Base-by-base conservation (phyloP, 2,329 filamentous ascomycete genomes). In the Penicillium sp. region DNA sequence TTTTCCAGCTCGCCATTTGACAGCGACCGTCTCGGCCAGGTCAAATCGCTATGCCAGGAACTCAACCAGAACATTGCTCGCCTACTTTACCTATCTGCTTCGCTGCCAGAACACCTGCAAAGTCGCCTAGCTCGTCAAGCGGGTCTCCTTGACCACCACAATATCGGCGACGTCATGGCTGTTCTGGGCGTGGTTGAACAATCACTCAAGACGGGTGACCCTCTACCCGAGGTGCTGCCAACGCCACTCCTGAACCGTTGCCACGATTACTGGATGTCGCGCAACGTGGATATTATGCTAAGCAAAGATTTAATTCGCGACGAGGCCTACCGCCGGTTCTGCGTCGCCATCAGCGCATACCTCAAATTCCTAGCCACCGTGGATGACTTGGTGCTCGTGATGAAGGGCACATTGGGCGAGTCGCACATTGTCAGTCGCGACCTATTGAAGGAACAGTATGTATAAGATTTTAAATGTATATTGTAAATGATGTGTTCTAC, bases 161-260 rank as follows among this genome's bases (percentile, higher is more conserved):
- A 70, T n/a, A 77, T 83, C 10, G 79, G 77, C 4, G 80, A 82
- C 29, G 61, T 81, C 50, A 83, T 83, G 81, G 78, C 79, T 1
- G 79, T 82, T 2, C 63, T 83, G 0, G 71, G 69, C 1, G 74
- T 82, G 3, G 65, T 81, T 7, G 79, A 81, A 49, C 79, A 82
- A 49, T 69, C 79, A 2, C 64, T 83, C 15, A 75, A 77, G 21
- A 82, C 79, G 0, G 81, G 79, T 0, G 75, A 76, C n/a, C 73
- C 81, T 0, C 62, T 82, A 0, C 81, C 81, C 0, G 78, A 80
- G 51, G 69, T 80, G 3, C 61, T 83, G 0, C 81, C 81, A 0
- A 76, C 78, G 1, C 81, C 81, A 2, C 61, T 83, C 23, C 63
- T 81, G 1, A 70, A 73, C 3, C 73, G 74, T 3, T 73, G 67